Conservation (phyloP, 805 yeast species). For the Ogataea methylovora region DNA sequence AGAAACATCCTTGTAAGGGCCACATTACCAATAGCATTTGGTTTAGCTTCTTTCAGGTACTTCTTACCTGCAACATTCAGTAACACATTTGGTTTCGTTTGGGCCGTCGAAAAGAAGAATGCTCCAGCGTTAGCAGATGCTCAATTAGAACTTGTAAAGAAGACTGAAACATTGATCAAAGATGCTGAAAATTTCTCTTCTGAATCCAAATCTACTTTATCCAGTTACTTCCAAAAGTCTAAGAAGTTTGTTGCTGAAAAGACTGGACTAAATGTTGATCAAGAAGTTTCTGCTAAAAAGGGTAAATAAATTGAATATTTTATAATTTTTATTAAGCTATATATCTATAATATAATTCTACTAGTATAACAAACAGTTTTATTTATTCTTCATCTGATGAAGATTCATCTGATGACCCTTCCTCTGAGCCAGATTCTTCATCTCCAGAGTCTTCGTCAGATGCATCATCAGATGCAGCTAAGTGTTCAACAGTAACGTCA, state of each 20-base stretch:
- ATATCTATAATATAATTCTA: background rate
- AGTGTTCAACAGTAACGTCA: slow-evolving; percentile 47
- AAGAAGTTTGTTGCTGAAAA: slow-evolving; percentile 39
- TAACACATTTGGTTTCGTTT: slow-evolving; percentile 49
- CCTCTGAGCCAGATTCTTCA: slow-evolving; percentile 17
- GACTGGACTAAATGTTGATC: slow-evolving; percentile 67
- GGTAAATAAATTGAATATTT: slow-evolving; percentile 10
- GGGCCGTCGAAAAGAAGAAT: slow-evolving; percentile 52
- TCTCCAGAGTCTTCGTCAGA: slow-evolving; percentile 27
- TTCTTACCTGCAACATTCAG: slow-evolving; percentile 67
- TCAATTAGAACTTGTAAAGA: slow-evolving; percentile 43
- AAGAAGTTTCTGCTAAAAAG: slow-evolving; percentile 46
- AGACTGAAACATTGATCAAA: slow-evolving; percentile 36
- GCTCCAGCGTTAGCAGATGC: slow-evolving; percentile 58
- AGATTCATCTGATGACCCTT: slow-evolving; percentile 12
- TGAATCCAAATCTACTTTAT: slow-evolving; percentile 29
- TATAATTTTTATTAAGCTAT: background rate
- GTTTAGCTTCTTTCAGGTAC: slow-evolving; percentile 55
- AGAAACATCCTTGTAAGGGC: slow-evolving; percentile 48
- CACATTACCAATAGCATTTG: slow-evolving; percentile 51
- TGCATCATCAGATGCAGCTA: slow-evolving; percentile 24
- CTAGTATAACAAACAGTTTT: background rate
- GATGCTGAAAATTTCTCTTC: slow-evolving; percentile 36
- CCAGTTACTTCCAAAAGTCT: slow-evolving; percentile 23
- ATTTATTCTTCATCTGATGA: slow-evolving; percentile 2